phyloP scores from a whole-genome alignment of 306 rosid genomes.

The Ceratonia siliqua region DNA sequence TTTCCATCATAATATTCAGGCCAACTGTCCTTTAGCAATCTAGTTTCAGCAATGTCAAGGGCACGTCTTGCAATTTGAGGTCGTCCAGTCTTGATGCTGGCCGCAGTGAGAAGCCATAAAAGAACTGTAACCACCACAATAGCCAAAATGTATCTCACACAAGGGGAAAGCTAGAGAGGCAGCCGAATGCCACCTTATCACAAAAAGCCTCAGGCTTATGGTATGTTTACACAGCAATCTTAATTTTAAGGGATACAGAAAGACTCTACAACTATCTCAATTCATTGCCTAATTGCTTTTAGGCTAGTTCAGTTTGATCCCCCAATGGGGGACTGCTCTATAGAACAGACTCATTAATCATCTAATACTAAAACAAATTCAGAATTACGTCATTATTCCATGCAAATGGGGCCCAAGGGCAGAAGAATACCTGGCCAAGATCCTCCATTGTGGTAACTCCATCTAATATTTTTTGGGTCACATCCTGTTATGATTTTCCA shows the following conservation, averaged over 20 bases:
- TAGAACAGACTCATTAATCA: neutral
- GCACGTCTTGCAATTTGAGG: conserved; percentile 82
- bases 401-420: conserved; percentile 1
- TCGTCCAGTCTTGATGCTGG: conserved; percentile 73
- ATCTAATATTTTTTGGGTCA: conserved; percentile 86
- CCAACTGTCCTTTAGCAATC: conserved; percentile 67
- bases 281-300: neutral
- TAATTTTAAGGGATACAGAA: neutral
- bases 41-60: conserved; percentile 64
- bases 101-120: conserved; percentile 76
- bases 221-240: too few relatives aligned
- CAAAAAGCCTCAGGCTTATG: too few relatives aligned
- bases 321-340: neutral
- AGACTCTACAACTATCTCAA: neutral
- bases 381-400: too few relatives aligned
- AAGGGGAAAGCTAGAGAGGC: too few relatives aligned
- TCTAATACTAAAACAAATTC: neutral
- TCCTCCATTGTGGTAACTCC: conserved; percentile 95
- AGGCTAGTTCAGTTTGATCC: neutral
- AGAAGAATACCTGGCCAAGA: conserved; percentile 81
- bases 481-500: conserved; percentile 76
- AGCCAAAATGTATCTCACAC: conserved; percentile 4
- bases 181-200: neutral
- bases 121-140: conserved; percentile 55
- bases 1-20: conserved; percentile 83